Conservation (phyloP, 768 basidiomycete genomes). For the Candolleomyces aberdarensis region DNA sequence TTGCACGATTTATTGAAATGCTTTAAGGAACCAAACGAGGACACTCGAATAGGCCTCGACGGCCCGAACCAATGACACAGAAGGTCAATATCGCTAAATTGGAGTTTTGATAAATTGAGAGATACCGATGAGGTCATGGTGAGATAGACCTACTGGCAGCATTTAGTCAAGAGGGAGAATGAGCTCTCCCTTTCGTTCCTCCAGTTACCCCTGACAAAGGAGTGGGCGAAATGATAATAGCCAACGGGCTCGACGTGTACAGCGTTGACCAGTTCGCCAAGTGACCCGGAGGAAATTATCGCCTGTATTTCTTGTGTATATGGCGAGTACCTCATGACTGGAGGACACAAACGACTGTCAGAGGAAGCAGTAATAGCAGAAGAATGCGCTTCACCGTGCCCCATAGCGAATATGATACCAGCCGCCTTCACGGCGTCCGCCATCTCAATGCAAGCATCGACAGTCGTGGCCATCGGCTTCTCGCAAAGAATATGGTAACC, state of each 20-base stretch:
- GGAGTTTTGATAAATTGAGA: conserved; percentile 5
- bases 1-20: conserved; percentile 78
- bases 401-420: conserved; percentile 78
- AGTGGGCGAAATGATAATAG: conserved; percentile 87
- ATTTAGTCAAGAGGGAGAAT: conserved; percentile 87
- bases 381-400: conserved; percentile 60
- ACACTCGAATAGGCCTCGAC: conserved; percentile 60
- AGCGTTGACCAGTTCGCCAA: conserved; percentile 79
- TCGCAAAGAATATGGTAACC: conserved; percentile 91
- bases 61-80: conserved; percentile 76
- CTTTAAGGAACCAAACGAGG: conserved; percentile 82
- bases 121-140: neutral
- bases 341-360: no score
- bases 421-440: conserved; percentile 66
- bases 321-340: conserved; percentile 86
- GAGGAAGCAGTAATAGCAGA: neutral
- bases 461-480: conserved; percentile 84
- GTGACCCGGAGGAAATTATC: conserved; percentile 62
- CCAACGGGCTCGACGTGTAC: conserved; percentile 87
- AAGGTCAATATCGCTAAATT: conserved; percentile 76
- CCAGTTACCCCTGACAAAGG: conserved; percentile 86
- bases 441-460: conserved; percentile 74
- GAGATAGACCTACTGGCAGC: conserved; percentile 68
- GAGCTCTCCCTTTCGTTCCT: conserved; percentile 61
- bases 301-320: conserved; percentile 71